Evolutionary conservation across 352 stramenopile genomes (phyloP).

Genomic region (Pythium phragmiticola): DNA sequence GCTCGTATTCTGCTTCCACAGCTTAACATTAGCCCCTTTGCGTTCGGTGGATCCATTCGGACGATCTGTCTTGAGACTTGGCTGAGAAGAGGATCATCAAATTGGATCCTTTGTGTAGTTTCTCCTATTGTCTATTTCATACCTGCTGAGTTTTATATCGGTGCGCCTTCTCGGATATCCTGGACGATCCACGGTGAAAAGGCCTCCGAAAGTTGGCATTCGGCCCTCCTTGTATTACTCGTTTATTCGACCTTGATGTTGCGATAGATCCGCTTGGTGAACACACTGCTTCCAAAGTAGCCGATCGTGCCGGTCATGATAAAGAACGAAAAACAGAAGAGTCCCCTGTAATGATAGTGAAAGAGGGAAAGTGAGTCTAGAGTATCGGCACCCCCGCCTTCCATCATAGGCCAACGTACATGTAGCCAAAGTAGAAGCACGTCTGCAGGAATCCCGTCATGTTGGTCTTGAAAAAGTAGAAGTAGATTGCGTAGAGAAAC

Average conservation of each 20-base stretch:
- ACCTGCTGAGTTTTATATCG: constrained; percentile 1
- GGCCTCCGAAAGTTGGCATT: no score
- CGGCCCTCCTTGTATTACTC: no score
- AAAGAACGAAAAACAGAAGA: constrained; percentile 92
- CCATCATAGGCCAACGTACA: constrained; percentile 45
- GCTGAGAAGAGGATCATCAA: background rate
- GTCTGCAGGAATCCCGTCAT: constrained; percentile 99
- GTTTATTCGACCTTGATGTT: constrained; percentile 95
- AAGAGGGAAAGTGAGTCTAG: background rate
- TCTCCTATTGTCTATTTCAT: background rate
- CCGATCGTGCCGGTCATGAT: constrained; percentile 93
- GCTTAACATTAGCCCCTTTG: background rate
- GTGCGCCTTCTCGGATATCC: background rate
- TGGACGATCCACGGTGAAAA: background rate
- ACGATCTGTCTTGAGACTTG: background rate
- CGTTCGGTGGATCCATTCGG: background rate
- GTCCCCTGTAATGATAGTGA: constrained; percentile 37
- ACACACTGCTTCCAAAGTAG: constrained; percentile 89
- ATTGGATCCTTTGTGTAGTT: background rate
- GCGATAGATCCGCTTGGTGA: constrained; percentile 94
- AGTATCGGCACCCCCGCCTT: background rate
- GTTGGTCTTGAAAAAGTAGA: constrained; percentile 99
- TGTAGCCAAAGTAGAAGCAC: constrained; percentile 99
- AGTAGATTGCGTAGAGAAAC: constrained; percentile 99
- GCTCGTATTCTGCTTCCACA: background rate